Conservation (phyloP, 192 early-diverging fungal genomes). For the Backusella australiensis region DNA sequence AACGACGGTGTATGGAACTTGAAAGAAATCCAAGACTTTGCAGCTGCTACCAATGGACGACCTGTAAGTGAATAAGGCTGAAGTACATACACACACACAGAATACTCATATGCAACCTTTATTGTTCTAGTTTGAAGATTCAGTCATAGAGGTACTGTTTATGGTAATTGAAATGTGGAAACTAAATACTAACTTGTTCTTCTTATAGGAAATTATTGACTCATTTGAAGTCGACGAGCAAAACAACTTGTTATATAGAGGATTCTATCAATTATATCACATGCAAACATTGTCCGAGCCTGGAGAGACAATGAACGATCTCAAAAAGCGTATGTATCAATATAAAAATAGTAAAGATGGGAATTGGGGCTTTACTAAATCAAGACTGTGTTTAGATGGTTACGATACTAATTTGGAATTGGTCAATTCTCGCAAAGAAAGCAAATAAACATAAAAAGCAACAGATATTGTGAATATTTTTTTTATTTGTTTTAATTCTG, state of each 20-base stretch:
- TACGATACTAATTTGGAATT: constrained; percentile 51
- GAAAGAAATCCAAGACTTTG: constrained; percentile 47
- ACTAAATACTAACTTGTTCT: background rate
- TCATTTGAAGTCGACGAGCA: constrained; percentile 65
- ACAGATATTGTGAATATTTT: background rate
- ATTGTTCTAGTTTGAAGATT: constrained; percentile 17
- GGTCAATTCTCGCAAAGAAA: constrained; percentile 41
- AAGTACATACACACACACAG: background rate
- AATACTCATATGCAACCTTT: background rate
- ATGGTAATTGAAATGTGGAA: background rate
- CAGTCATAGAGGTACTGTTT: constrained; percentile 11
- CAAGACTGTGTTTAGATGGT: constrained; percentile 35
- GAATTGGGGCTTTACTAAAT: background rate
- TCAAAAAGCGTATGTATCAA: constrained; percentile 51
- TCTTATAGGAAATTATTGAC: constrained; percentile 60
- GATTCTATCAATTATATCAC: constrained; percentile 84
- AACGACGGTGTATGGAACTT: constrained; percentile 44
- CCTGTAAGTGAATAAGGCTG: constrained; percentile 30
- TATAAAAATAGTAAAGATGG: background rate
- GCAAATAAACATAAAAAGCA: constrained; percentile 18
- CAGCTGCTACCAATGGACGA: constrained; percentile 48
- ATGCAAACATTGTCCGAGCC: constrained; percentile 63
- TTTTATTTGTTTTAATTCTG: background rate
- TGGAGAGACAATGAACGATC: constrained; percentile 75
- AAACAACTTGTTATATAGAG: constrained; percentile 60